A percentile compares a stretch with the other conserved stretches of the same genome.
Conservation (phyloP, 176 grass and related monocot genomes). For the Oryza meridionalis region DNA sequence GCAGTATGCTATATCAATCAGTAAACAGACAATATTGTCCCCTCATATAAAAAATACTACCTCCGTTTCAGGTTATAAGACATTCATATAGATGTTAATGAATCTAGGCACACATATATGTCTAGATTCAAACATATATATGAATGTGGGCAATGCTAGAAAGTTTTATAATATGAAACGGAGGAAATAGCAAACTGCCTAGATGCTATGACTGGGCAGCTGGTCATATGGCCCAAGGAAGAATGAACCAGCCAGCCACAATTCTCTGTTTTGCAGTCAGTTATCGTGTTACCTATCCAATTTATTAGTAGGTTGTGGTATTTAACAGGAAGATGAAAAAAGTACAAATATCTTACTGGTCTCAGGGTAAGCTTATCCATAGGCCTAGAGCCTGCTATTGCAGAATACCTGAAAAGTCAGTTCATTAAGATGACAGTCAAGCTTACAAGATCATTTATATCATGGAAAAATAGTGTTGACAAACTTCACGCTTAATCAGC, state of each 20-base stretch:
- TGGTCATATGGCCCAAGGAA: background rate
- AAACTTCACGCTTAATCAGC: conserved; percentile 21
- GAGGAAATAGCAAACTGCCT: background rate
- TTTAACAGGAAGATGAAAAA: conserved; percentile 31
- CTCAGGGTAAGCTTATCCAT: conserved; percentile 66
- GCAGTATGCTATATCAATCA: conserved; percentile 9
- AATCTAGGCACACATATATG: too few species aligned
- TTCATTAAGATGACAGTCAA: conserved; percentile 5
- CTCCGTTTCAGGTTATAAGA: too few species aligned
- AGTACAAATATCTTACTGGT: conserved; percentile 61
- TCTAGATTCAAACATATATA: too few species aligned
- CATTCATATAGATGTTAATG: too few species aligned
- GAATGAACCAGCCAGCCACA: background rate
- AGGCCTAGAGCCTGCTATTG: conserved; percentile 69
- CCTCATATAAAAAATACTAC: background rate
- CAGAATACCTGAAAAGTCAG: conserved; percentile 74
- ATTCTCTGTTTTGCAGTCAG: background rate
- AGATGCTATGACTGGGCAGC: background rate
- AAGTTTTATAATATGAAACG: too few species aligned
- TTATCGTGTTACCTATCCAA: background rate
- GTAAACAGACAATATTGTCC: background rate
- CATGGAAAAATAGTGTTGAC: background rate
- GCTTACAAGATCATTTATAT: background rate
- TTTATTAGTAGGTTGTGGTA: conserved; percentile 2
- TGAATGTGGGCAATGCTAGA: too few species aligned